Evolutionary conservation across 495 filamentous ascomycete species (phyloP).

Genomic region (Aspergillus egyptiacus): DNA sequence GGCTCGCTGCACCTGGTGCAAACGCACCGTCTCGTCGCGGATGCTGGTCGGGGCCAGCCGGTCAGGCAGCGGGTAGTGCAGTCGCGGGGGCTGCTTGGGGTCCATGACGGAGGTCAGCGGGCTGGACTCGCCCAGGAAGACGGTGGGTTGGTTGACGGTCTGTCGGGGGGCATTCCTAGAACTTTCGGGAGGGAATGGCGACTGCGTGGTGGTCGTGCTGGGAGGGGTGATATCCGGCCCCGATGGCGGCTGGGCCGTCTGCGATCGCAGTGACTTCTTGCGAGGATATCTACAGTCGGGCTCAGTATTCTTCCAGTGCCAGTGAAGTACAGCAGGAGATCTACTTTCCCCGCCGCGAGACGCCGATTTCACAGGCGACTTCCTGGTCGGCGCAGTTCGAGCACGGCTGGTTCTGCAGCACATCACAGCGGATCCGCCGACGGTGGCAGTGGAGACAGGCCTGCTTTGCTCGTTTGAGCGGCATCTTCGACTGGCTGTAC

Average conservation of each 20-base stretch:
- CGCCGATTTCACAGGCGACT: constrained; percentile 35
- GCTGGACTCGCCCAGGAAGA: constrained; percentile 40
- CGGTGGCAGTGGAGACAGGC: constrained; percentile 43
- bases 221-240: background rate
- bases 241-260: background rate
- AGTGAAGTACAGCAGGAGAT: background rate
- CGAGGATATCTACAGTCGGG: constrained; percentile 19
- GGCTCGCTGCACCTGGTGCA: constrained; percentile 14
- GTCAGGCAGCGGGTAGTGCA: constrained; percentile 34
- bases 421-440: constrained; percentile 44
- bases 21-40: constrained; percentile 16
- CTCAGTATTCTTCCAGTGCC: background rate
- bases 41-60: constrained; percentile 13
- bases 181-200: too few relatives aligned
- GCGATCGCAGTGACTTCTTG: constrained; percentile 7
- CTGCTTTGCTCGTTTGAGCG: constrained; percentile 30
- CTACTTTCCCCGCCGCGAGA: constrained; percentile 43
- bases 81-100: constrained; percentile 24
- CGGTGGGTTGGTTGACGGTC: constrained; percentile 15
- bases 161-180: constrained; percentile 1
- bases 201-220: background rate
- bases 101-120: constrained; percentile 38
- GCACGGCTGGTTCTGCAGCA: constrained; percentile 39
- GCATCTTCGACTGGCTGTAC: too few relatives aligned
- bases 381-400: constrained; percentile 38